Percentiles rank a stretch among this genome's conserved stretches.
Evolutionary conservation across 2,329 filamentous ascomycete genomes (phyloP).

Genomic region (Aspergillus sp.): DNA sequence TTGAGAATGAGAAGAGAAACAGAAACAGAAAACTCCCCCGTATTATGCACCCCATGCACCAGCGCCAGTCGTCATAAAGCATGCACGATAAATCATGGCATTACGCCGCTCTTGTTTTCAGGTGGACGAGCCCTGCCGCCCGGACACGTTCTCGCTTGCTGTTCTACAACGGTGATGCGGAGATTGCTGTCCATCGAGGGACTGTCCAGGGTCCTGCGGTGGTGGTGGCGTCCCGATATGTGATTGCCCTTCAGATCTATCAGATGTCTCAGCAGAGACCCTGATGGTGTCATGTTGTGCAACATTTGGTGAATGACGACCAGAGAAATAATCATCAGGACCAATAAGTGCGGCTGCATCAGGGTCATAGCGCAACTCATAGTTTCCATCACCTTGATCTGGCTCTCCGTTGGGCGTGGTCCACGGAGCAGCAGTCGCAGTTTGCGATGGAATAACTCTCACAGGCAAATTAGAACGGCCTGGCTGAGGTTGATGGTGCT

Average conservation of each 20-base stretch:
- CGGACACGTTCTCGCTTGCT: background rate
- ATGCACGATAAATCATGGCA: too few species aligned
- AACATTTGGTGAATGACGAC: conserved; percentile 1
- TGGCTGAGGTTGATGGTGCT: conserved; percentile 8
- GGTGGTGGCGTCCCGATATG: background rate
- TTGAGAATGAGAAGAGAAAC: background rate
- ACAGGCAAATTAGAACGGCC: conserved; percentile 37
- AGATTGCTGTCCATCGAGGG: background rate
- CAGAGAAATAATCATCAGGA: conserved; percentile 13
- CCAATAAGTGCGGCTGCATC: conserved; percentile 34
- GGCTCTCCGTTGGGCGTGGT: conserved; percentile 36
- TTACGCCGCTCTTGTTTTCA: too few species aligned
- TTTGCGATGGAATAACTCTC: conserved; percentile 57
- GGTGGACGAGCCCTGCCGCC: background rate
- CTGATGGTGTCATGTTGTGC: background rate
- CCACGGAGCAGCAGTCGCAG: conserved; percentile 51
- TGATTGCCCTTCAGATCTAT: background rate
- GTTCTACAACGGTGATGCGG: background rate
- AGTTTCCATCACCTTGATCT: conserved; percentile 17
- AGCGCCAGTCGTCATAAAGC: too few species aligned
- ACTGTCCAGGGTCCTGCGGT: background rate
- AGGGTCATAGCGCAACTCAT: conserved; percentile 33
- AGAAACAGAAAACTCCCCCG: background rate
- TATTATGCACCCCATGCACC: background rate
- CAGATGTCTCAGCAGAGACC: background rate